A percentile compares a stretch with the other conserved stretches of the same genome.
Conservation (phyloP, 768 basidiomycete species). For the Boletus reticulatus region DNA sequence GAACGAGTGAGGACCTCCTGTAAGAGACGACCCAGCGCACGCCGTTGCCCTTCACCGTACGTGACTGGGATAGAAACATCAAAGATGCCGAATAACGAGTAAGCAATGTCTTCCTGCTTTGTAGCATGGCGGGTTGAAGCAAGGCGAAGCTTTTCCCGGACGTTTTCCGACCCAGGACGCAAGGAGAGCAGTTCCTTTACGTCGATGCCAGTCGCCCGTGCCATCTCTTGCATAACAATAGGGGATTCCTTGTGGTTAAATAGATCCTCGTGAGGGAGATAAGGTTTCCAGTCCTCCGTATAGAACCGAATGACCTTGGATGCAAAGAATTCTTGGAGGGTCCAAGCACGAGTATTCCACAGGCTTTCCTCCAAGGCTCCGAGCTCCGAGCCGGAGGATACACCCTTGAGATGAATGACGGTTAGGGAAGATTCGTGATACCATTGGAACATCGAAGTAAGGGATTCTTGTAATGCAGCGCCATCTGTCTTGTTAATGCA, state of each 20-base stretch:
- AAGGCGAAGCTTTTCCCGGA: conserved; percentile 18
- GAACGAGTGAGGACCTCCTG: conserved; percentile 15
- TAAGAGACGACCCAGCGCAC: conserved; percentile 24
- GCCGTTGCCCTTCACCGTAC: conserved; percentile 25
- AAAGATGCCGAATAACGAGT: conserved; percentile 28
- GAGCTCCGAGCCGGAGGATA: conserved; percentile 5
- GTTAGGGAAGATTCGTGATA: conserved; percentile 26
- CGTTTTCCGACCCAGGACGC: conserved; percentile 11
- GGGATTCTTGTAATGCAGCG: conserved; percentile 18
- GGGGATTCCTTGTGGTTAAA: conserved; percentile 21
- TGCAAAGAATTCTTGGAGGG: conserved; percentile 24
- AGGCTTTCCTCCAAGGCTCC: conserved; percentile 8
- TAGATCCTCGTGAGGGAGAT: conserved; percentile 3
- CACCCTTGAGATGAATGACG: conserved; percentile 19
- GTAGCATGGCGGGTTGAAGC: conserved; percentile 24
- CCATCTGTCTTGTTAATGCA: conserved; percentile 22
- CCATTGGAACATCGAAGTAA: conserved; percentile 29
- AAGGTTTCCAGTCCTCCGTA: conserved; percentile 22
- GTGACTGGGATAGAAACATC: conserved; percentile 14
- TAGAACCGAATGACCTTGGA: conserved; percentile 24
- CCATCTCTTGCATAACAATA: conserved; percentile 21
- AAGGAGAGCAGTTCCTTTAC: conserved; percentile 8
- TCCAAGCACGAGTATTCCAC: conserved; percentile 28
- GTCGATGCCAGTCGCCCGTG: conserved; percentile 9
- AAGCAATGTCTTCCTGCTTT: conserved; percentile 23